Evolutionary conservation across 106 monocot genomes (phyloP).

Genomic region (Platanthera zijinensis): DNA sequence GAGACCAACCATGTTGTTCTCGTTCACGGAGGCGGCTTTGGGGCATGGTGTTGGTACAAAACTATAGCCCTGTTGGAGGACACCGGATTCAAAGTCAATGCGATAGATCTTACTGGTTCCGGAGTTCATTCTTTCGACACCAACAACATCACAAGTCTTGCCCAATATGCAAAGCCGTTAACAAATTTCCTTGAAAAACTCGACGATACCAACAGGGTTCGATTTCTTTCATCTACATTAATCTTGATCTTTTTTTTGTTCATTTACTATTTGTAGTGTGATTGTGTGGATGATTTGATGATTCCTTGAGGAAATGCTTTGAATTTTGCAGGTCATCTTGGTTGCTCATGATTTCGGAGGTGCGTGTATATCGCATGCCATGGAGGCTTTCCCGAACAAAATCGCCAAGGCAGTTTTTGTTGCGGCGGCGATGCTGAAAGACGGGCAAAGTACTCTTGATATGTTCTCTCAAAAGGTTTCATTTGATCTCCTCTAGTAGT

Average conservation of each 20-base stretch:
- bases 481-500: background rate
- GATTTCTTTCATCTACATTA: background rate
- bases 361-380: conserved; percentile 80
- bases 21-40: conserved; percentile 96
- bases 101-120: conserved; percentile 73
- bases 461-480: conserved; percentile 45
- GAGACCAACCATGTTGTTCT: conserved; percentile 79
- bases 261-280: background rate
- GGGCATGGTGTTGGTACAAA: conserved; percentile 99
- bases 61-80: conserved; percentile 82
- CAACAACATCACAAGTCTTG: conserved; percentile 64
- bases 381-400: conserved; percentile 72
- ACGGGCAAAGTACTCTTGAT: conserved; percentile 73
- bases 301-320: no score
- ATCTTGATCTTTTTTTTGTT: background rate
- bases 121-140: conserved; percentile 77
- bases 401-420: conserved; percentile 79
- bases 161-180: conserved; percentile 73
- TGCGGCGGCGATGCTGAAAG: conserved; percentile 66
- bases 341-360: conserved; percentile 98
- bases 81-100: conserved; percentile 72
- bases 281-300: no score
- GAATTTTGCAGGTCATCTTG: conserved; percentile 60
- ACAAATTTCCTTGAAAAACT: conserved; percentile 61
- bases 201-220: conserved; percentile 63